These are phyloP conservation scores for Kondoa malvinella DNA, from an alignment of 768 basidiomycete genomes.

Conservation along the genomic window DNA sequence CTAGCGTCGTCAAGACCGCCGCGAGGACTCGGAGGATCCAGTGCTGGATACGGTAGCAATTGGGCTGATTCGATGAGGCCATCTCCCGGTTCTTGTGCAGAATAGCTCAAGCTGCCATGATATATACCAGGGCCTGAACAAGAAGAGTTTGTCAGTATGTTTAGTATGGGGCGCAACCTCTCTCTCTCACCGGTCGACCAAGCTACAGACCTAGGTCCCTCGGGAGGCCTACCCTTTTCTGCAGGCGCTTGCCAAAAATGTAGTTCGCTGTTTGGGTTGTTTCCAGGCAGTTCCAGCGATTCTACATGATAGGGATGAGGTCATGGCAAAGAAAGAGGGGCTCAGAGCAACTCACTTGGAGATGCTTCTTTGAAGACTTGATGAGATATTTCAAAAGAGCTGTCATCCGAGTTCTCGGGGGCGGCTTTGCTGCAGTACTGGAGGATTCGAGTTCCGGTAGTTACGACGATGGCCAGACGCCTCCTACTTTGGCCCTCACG, in stretches of 20 bases:
- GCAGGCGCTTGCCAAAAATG: conserved; percentile 52
- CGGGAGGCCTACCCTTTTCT: conserved; percentile 29
- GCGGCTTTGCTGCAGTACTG: conserved; percentile 56
- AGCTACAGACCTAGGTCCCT: conserved; percentile 56
- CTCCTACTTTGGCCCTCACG: conserved; percentile 39
- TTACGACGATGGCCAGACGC: conserved; percentile 50
- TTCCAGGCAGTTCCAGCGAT: conserved; percentile 76
- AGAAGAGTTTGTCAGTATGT: conserved; percentile 3
- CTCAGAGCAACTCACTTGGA: conserved; percentile 60
- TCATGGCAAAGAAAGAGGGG: not conserved
- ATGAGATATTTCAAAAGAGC: conserved; percentile 58
- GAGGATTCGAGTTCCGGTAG: conserved; percentile 75
- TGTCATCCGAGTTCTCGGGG: conserved; percentile 51
- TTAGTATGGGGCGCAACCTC: conserved; percentile 5
- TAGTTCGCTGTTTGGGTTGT: conserved; percentile 51
- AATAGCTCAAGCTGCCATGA: conserved; percentile 56
- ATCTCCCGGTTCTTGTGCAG: conserved; percentile 40
- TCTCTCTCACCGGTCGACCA: conserved; percentile 67
- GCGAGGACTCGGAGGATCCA: conserved; percentile 29
- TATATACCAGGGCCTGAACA: conserved; percentile 66
- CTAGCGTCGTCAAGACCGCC: conserved; percentile 15
- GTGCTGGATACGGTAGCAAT: conserved; percentile 56
- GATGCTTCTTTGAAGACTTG: conserved; percentile 50
- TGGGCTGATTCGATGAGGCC: conserved; percentile 61
- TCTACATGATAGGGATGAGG: conserved; percentile 38